These are phyloP conservation scores for Trichoderma afroharzianum DNA, from an alignment of 2,329 filamentous ascomycete genomes.

Conservation along the genomic window DNA sequence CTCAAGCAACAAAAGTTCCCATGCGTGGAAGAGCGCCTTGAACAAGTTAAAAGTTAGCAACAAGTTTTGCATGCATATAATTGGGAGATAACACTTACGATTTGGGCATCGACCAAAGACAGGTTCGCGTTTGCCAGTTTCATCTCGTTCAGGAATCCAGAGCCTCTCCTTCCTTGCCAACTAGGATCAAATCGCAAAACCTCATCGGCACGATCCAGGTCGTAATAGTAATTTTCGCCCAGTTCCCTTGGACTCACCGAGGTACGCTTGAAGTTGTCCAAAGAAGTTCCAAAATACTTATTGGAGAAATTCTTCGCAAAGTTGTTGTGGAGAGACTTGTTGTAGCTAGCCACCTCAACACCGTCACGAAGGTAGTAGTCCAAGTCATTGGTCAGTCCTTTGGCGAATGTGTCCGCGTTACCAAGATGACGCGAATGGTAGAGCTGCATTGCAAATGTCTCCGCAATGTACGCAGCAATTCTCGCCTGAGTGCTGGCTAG, in stretches of 20 bases:
- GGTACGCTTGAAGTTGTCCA: slow-evolving; percentile 80
- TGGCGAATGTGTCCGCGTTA: slow-evolving; percentile 61
- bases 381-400: slow-evolving; percentile 68
- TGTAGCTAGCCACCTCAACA: slow-evolving; percentile 77
- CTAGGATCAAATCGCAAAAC: slow-evolving; percentile 74
- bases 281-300: slow-evolving; percentile 68
- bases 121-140: slow-evolving; percentile 84
- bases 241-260: slow-evolving; percentile 61
- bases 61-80: neutral
- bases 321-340: slow-evolving; percentile 79
- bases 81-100: slow-evolving; percentile 49
- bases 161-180: slow-evolving; percentile 66
- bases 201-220: slow-evolving; percentile 68
- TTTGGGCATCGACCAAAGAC: slow-evolving; percentile 87
- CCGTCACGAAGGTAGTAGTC: slow-evolving; percentile 78
- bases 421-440: slow-evolving; percentile 79
- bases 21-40: slow-evolving; percentile 77
- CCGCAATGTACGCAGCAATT: slow-evolving; percentile 77
- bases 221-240: slow-evolving; percentile 80
- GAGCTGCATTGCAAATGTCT: slow-evolving; percentile 86
- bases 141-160: slow-evolving; percentile 80
- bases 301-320: slow-evolving; percentile 79
- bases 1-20: slow-evolving; percentile 84
- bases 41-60: neutral
- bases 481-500: slow-evolving; percentile 61